Percentiles rank a stretch among this genome's conserved stretches.
Conservation (phyloP, 1,284 basidiomycete species). For the Tylopilus sp. region DNA sequence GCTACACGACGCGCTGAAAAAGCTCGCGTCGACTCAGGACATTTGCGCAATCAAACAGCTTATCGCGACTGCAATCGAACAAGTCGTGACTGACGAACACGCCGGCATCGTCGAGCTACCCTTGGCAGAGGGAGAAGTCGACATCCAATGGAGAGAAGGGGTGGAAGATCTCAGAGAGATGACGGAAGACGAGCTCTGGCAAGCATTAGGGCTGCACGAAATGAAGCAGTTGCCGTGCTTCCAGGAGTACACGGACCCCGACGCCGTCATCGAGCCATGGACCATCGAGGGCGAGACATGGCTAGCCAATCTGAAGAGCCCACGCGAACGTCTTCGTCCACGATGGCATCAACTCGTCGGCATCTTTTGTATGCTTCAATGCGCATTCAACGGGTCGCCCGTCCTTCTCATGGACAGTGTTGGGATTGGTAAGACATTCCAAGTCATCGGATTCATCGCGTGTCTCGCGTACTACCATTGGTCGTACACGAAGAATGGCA, state of each 20-base stretch:
- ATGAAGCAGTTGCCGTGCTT: neutral
- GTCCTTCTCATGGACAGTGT: constrained; percentile 28
- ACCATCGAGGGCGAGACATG: neutral
- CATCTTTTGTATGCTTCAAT: constrained; percentile 20
- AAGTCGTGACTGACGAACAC: neutral
- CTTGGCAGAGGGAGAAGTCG: too few species aligned
- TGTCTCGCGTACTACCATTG: neutral
- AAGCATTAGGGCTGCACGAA: neutral
- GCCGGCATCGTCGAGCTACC: neutral
- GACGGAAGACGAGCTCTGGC: neutral
- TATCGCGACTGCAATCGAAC: neutral
- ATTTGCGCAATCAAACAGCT: neutral
- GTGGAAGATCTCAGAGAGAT: neutral
- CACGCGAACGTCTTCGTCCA: constrained; percentile 1
- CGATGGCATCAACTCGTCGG: constrained; percentile 27
- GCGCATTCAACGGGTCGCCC: neutral
- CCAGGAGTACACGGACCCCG: neutral
- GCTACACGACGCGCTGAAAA: neutral
- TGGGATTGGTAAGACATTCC: constrained; percentile 25
- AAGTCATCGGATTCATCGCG: constrained; percentile 18
- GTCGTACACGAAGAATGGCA: neutral
- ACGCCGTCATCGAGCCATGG: neutral
- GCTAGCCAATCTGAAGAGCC: neutral
- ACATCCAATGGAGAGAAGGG: neutral
- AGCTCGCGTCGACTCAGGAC: neutral